phyloP scores from a whole-genome alignment of 345 rosid genomes.

The Murraya koenigii region DNA sequence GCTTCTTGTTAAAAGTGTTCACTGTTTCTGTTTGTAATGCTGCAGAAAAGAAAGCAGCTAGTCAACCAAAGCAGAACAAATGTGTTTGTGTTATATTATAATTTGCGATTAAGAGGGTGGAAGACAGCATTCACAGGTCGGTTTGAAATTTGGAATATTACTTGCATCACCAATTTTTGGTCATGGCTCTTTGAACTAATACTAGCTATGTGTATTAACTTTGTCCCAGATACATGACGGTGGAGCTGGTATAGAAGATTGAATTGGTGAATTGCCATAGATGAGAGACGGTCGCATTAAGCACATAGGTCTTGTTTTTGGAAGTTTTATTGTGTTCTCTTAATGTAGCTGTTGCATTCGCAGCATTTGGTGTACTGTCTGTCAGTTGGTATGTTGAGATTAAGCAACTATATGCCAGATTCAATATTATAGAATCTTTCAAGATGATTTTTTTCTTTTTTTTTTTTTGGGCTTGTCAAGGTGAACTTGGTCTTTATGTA shows the following conservation, averaged over 20 bases:
- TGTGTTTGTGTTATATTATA: slow-evolving; percentile 86
- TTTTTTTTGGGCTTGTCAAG: too few species aligned
- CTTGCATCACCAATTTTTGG: neutral
- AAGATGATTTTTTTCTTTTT: too few species aligned
- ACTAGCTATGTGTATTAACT: neutral
- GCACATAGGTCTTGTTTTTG: slow-evolving; percentile 1
- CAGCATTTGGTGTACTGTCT: slow-evolving; percentile 17
- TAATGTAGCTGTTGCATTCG: slow-evolving; percentile 20
- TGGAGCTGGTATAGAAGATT: slow-evolving; percentile 26
- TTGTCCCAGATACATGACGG: slow-evolving; percentile 18
- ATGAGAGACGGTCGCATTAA: slow-evolving; percentile 17
- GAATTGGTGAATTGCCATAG: slow-evolving; percentile 17
- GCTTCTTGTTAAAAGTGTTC: slow-evolving; percentile 13
- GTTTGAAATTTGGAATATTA: slow-evolving; percentile 3
- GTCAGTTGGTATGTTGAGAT: slow-evolving; percentile 21
- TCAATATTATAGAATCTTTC: neutral
- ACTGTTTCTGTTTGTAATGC: slow-evolving; percentile 18
- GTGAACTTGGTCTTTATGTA: too few species aligned
- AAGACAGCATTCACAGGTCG: slow-evolving; percentile 28
- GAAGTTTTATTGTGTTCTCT: slow-evolving; percentile 16
- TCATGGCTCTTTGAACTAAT: slow-evolving; percentile 4
- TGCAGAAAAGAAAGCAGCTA: slow-evolving; percentile 70
- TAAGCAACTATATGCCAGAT: slow-evolving; percentile 5
- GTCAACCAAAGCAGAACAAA: slow-evolving; percentile 62
- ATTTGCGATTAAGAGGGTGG: slow-evolving; percentile 24